These are phyloP conservation scores for Candida vaughaniae DNA, from an alignment of 805 yeast species.

Conservation along the genomic window DNA sequence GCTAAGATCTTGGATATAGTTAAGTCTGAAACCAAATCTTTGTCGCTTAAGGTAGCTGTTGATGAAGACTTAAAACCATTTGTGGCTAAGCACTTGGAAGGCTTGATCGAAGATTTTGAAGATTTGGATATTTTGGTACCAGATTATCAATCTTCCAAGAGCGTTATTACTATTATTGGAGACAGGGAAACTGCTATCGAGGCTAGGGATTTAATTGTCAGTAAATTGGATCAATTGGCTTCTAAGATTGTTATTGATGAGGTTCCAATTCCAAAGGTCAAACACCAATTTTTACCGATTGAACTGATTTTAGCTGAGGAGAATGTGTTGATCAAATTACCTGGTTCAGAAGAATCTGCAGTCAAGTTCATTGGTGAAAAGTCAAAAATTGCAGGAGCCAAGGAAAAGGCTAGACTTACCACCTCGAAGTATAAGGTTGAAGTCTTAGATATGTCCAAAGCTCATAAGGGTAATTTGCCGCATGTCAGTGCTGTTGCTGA, in stretches of 20 bases:
- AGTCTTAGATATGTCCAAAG: conserved; percentile 77
- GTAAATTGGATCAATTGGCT: conserved; percentile 44
- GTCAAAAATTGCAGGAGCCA: conserved; percentile 57
- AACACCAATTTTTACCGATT: conserved; percentile 68
- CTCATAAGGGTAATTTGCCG: conserved; percentile 74
- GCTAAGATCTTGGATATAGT: conserved; percentile 69
- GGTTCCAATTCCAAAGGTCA: conserved; percentile 62
- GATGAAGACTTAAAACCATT: conserved; percentile 45
- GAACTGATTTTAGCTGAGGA: conserved; percentile 51
- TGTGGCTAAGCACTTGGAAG: conserved; percentile 30
- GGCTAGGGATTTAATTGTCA: conserved; percentile 52
- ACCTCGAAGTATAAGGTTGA: conserved; percentile 63
- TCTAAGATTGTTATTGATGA: conserved; percentile 49
- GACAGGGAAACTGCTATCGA: conserved; percentile 62
- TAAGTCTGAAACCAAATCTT: conserved; percentile 64
- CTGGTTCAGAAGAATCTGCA: conserved; percentile 49
- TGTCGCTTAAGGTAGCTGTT: conserved; percentile 51
- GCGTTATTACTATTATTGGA: conserved; percentile 58
- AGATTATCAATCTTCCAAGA: conserved; percentile 33
- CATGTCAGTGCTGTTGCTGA: conserved; percentile 79
- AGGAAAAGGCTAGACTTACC: conserved; percentile 56
- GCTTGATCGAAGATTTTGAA: conserved; percentile 20
- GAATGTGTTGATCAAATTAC: conserved; percentile 57
- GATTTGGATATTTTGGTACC: conserved; percentile 36
- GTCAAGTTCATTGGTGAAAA: conserved; percentile 66